Base-by-base conservation (phyloP, 768 basidiomycete genomes). In the Austroboletus eburneus region DNA sequence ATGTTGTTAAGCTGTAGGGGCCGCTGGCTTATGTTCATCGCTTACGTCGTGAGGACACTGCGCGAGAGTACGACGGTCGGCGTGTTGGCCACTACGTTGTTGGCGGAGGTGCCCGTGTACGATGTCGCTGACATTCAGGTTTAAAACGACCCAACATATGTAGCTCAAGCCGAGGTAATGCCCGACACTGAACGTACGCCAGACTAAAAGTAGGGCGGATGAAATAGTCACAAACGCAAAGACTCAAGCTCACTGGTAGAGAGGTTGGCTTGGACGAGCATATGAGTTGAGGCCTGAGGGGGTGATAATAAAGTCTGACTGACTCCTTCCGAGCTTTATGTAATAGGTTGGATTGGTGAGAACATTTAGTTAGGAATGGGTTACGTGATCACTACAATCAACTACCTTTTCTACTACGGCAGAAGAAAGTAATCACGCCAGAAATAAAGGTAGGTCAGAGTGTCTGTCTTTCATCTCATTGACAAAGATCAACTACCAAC, bases 21-120 rank as follows among this genome's bases (percentile, higher is more conserved):
- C n/a, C 92, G 77, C 68, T 91, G 89, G 3, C 87, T 86, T 85
- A 90, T 91, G 67, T 88, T 90, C 87, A 90, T 88, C 14, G 79
- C 87, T 55, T 90, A 87, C 0, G 88, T 89, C 2, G 87, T 87
- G 69, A 85, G 89, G 6, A 93, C 94, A 13, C 82, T 77, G 27
- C 95, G 88, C 29, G 86, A 72, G 50, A 97, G 67, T 39, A 81
- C 81, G n/a, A 95, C 85, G 9, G 80, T 84, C n/a, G n/a, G n/a
- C 17, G 86, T 79, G 59, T 84, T 86, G 37, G 77, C 77, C 4
- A 87, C 84, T 4, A 87, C 85, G 48, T 79, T 75, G 55, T 91
- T 85, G 13, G 82, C 77, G 1, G 56, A 52, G n/a, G n/a, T n/a
- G 17, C 86, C 87, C 2, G 75, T 67, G 62, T 87, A 91, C 9